Evolutionary conservation across 108 stramenopile species (phyloP), one percentile per base, ranked within the genome.

Genomic region (Cyclotella distinguenda): DNA sequence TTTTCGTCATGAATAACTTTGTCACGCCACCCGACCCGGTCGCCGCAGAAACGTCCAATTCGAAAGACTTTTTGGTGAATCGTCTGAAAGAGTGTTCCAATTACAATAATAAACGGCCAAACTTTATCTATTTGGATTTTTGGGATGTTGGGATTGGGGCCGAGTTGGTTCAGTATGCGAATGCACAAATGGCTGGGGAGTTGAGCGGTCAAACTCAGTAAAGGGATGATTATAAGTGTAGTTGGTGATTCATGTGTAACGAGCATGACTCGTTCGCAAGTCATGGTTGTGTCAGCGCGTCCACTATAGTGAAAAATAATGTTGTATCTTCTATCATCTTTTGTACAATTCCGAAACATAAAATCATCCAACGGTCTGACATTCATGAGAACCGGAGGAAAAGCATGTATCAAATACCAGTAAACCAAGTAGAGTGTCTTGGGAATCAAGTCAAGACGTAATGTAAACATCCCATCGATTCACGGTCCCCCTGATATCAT

Each of bases 391-490:
- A 42, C 40, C 16, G 5, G 13, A 16, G 16, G 40, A 16, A 16
- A 16, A 4, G n/a, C 40, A 42, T 42, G n/a, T 2, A 2, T 42
- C n/a, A 2, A 2, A 42, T 2, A 16, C 2, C 5, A 16, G 16
- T 42, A 16, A 42, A 42, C 40, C 13, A 0, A 22, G 23, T 48
- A 2, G 21, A 2, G 23, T 21, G 18, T 48, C 1, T 48, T 19
- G 21, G 23, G 1, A 3, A 13, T 19, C 18, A 22, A n/a, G n/a
- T n/a, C 21, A 0, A 36, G 55, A 59, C 6, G 50, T 58, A 16
- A 87, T 56, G 59, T 93, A 93, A 6, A 93, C 85, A 72, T 93
- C 92, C 76, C 81, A 93, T 47, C 92, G 77, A 79, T 89, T 93
- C 25, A 79, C 60, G 12, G 86, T 81, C 21, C 89, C 92, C 23